Evolutionary conservation across 106 monocot genomes (phyloP).

Genomic region (Acorus calamus): DNA sequence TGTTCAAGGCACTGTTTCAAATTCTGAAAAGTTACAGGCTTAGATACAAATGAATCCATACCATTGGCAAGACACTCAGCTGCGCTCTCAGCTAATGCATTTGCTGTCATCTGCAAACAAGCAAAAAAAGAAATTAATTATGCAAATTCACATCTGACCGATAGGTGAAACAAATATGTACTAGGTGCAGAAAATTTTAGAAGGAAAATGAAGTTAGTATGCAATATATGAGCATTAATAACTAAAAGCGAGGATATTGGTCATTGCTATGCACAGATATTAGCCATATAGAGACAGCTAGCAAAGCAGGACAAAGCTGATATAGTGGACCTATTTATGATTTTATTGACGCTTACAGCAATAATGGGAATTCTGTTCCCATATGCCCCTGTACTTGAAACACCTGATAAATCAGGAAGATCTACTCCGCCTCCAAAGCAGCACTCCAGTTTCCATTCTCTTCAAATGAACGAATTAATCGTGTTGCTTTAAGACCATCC

Average conservation of each 20-base stretch:
- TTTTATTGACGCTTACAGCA: slow-evolving; percentile 31
- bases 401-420: slow-evolving; percentile 1
- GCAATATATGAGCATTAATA: too few species aligned
- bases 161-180: too few species aligned
- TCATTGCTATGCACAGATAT: too few species aligned
- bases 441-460: slow-evolving; percentile 55
- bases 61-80: slow-evolving; percentile 61
- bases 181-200: too few species aligned
- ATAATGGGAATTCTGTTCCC: slow-evolving; percentile 43
- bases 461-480: slow-evolving; percentile 58
- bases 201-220: too few species aligned
- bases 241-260: too few species aligned
- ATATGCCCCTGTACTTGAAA: slow-evolving; percentile 7
- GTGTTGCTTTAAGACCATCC: slow-evolving; percentile 72
- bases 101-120: slow-evolving; percentile 64
- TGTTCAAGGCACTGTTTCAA: slow-evolving; percentile 53
- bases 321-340: too few species aligned
- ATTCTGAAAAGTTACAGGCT: slow-evolving; percentile 58
- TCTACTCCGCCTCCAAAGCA: slow-evolving; percentile 18
- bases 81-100: slow-evolving; percentile 55
- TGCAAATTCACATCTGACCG: too few species aligned
- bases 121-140: slow-evolving; percentile 2
- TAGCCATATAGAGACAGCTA: too few species aligned
- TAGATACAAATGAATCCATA: slow-evolving; percentile 74
- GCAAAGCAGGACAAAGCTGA: too few species aligned